Evolutionary conservation across 2,329 filamentous ascomycete species (phyloP), one percentile per base, ranked within the genome.

Genomic region (Neodidymelliopsis sp.): DNA sequence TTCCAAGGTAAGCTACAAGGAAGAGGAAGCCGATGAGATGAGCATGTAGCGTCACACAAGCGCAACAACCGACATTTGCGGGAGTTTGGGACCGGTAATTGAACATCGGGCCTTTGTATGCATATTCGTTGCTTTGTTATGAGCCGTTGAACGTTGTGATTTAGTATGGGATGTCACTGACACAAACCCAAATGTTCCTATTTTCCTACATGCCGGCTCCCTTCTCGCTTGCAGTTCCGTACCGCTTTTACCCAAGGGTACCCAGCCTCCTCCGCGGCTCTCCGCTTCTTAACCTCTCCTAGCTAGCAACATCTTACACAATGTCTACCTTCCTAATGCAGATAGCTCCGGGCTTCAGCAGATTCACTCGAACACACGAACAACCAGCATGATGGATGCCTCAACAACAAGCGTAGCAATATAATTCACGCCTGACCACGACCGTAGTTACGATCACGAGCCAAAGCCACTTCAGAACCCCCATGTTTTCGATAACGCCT

Each of bases 1-100:
- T 44, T 47, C 55, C 29, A 58, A 54, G 40, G 62, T 72, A 3
- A 70, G 63, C 46, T 73, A 73, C 58, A 70, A 69, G 41, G 69
- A 72, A 38, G 69, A 70, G 39, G 67, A 69, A 8, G 59, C 45
- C 25, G 67, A 66, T 18, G 63, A 64, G 39, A 65, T 66, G 60
- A 62, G 37, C 34, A 39, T 52, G 49, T 52, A 52, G 38, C 31
- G 42, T 35, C 37, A 44, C 27, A 38, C 15, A 25, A 43, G n/a
- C 24, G 16, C 29, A 39, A 41, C 24, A 36, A 27, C 30, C 47
- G 40, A 36, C 24, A 36, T 30, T 24, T 4, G 28, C 19, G 22
- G 23, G 15, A 40, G 12, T 31, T 43, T 37, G 35, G 35, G 6
- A 27, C 34, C 34, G 38, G 44, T 45, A 40, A 36, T 49, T 33